phyloP scores from a whole-genome alignment of 345 rosid species.

The Reutealis trisperma region DNA sequence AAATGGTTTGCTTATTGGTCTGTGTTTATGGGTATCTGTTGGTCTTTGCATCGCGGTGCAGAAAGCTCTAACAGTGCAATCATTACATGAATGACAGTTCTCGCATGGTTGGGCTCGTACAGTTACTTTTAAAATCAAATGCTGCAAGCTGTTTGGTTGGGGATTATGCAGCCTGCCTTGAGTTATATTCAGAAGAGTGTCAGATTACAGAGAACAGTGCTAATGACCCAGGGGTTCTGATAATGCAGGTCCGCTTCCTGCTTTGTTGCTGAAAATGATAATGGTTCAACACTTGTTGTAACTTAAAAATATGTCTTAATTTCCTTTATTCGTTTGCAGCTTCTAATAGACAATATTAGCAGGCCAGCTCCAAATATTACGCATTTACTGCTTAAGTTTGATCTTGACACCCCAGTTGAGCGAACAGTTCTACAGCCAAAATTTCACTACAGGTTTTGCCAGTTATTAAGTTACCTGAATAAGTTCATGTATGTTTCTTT shows the following conservation, averaged over 20 bases:
- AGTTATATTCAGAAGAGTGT: conserved; percentile 70
- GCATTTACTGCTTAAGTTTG: conserved; percentile 89
- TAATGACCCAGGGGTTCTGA: conserved; percentile 82
- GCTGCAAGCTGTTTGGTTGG: conserved; percentile 68
- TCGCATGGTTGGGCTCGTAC: conserved; percentile 90
- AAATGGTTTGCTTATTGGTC: neutral
- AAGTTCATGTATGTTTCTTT: neutral
- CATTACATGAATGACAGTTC: conserved; percentile 52
- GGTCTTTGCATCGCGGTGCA: neutral
- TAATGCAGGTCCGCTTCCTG: conserved; percentile 55
- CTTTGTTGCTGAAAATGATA: neutral
- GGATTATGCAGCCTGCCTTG: conserved; percentile 96
- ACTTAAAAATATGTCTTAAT: neutral
- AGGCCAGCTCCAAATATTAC: conserved; percentile 93
- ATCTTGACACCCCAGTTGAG: conserved; percentile 74
- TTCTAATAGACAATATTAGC: conserved; percentile 74
- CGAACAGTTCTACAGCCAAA: conserved; percentile 85
- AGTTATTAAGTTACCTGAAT: conserved; percentile 5
- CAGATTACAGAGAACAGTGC: conserved; percentile 63
- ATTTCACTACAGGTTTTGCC: conserved; percentile 83
- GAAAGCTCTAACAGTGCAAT: neutral
- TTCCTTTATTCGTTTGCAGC: conserved; percentile 47
- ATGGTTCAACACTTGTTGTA: neutral
- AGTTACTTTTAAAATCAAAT: conserved; percentile 72
- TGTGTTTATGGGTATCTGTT: neutral